Percentiles rank a stretch among this genome's conserved stretches.
phyloP scores from a whole-genome alignment of 495 filamentous ascomycete genomes.

The Darksidea phi region DNA sequence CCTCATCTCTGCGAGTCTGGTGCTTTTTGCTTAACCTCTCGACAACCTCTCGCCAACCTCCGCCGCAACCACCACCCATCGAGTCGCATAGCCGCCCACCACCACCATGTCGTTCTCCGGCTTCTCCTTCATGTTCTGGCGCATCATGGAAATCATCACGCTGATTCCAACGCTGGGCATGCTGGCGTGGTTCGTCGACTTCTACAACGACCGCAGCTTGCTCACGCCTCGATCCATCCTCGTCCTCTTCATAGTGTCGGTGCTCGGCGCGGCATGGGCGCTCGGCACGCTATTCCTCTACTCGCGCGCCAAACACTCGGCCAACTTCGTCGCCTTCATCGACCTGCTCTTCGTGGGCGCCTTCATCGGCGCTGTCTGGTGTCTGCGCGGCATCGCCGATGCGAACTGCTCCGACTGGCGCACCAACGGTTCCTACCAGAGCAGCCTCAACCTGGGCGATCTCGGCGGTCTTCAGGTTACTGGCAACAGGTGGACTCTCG shows the following conservation, averaged over 20 bases:
- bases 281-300: constrained; percentile 79
- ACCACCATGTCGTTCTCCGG: constrained; percentile 48
- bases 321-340: constrained; percentile 71
- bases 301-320: constrained; percentile 67
- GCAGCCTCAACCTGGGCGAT: constrained; percentile 48
- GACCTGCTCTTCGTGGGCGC: constrained; percentile 80
- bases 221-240: constrained; percentile 80
- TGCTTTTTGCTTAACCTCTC: background rate
- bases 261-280: constrained; percentile 75
- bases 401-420: constrained; percentile 64
- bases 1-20: background rate
- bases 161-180: constrained; percentile 88
- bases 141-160: constrained; percentile 76
- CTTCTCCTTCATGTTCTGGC: constrained; percentile 81
- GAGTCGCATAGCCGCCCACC: background rate
- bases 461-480: constrained; percentile 57
- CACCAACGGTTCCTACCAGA: constrained; percentile 50
- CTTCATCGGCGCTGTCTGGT: constrained; percentile 76
- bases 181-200: constrained; percentile 81
- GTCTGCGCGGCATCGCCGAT: constrained; percentile 66
- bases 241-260: constrained; percentile 85
- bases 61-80: background rate
- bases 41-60: background rate
- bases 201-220: constrained; percentile 64
- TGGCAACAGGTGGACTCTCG: constrained; percentile 48